phyloP scores from a whole-genome alignment of 331 rosid species.

The Acacia concinna region DNA sequence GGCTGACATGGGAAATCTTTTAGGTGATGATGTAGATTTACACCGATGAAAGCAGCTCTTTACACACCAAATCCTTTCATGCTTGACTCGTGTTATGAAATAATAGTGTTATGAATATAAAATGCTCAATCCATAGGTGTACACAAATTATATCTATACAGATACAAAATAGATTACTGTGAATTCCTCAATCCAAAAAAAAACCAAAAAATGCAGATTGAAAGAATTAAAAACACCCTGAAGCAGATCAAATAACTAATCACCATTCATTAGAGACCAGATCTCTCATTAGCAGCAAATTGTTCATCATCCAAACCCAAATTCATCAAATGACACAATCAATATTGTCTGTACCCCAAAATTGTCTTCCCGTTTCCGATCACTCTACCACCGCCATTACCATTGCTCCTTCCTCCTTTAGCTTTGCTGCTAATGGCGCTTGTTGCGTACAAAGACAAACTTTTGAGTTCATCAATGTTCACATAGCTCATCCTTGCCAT shows the following conservation, averaged over 20 bases:
- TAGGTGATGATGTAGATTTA: too few species aligned
- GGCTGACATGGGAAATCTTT: too few species aligned
- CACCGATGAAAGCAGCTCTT: too few species aligned
- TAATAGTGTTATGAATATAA: background rate
- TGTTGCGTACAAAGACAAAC: constrained; percentile 56
- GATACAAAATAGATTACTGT: constrained; percentile 17
- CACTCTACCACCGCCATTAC: constrained; percentile 21
- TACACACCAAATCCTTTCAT: too few species aligned
- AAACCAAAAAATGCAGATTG: background rate
- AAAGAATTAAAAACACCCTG: constrained; percentile 7
- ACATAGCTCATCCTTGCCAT: constrained; percentile 85
- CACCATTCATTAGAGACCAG: background rate
- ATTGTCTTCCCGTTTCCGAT: constrained; percentile 42
- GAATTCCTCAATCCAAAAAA: background rate
- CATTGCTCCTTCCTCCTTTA: constrained; percentile 45
- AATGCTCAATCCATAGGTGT: constrained; percentile 18
- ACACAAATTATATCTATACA: constrained; percentile 32
- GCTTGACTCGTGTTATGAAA: too few species aligned
- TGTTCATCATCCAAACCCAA: background rate
- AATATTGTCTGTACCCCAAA: constrained; percentile 52
- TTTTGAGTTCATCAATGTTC: constrained; percentile 65
- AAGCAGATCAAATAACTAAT: background rate
- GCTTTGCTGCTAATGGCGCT: constrained; percentile 67
- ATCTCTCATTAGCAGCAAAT: background rate
- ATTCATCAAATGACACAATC: constrained; percentile 18